Percentiles rank a stretch among this genome's conserved stretches.
These are phyloP conservation scores for Paraconiothyrium sp. DNA, from an alignment of 2,329 filamentous ascomycete genomes.

Conservation along the genomic window DNA sequence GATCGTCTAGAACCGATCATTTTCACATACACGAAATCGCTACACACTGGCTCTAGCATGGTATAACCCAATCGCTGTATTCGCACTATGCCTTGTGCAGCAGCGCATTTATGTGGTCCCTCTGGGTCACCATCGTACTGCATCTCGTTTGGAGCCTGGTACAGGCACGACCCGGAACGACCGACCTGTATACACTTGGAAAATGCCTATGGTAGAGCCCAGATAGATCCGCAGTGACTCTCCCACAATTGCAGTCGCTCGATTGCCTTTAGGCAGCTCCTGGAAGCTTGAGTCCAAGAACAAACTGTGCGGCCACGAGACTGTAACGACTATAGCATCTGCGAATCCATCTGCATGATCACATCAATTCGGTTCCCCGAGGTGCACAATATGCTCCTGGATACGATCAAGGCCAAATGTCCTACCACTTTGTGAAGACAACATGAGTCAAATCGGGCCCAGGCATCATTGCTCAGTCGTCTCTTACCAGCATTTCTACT, in stretches of 20 bases:
- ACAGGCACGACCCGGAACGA: background rate
- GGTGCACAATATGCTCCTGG: background rate
- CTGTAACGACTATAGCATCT: background rate
- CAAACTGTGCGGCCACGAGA: background rate
- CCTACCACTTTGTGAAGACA: background rate
- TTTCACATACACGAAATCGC: background rate
- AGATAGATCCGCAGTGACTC: background rate
- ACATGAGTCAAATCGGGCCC: background rate
- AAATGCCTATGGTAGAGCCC: no score
- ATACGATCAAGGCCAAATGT: background rate
- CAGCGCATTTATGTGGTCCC: background rate
- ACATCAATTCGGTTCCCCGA: background rate
- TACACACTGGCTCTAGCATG: background rate
- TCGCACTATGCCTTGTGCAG: background rate
- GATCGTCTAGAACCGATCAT: background rate
- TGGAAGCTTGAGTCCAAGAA: no score
- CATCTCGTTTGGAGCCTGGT: background rate
- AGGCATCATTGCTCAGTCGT: no score
- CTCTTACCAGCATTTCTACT: background rate
- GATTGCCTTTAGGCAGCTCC: background rate
- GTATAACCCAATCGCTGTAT: background rate
- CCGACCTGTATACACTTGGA: background rate
- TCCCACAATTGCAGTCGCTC: background rate
- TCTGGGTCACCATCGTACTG: background rate
- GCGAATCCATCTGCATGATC: background rate